Evolutionary conservation across 2,329 filamentous ascomycete genomes (phyloP), one percentile per base, ranked within the genome.

Genomic region (Scedosporium minutisporum): DNA sequence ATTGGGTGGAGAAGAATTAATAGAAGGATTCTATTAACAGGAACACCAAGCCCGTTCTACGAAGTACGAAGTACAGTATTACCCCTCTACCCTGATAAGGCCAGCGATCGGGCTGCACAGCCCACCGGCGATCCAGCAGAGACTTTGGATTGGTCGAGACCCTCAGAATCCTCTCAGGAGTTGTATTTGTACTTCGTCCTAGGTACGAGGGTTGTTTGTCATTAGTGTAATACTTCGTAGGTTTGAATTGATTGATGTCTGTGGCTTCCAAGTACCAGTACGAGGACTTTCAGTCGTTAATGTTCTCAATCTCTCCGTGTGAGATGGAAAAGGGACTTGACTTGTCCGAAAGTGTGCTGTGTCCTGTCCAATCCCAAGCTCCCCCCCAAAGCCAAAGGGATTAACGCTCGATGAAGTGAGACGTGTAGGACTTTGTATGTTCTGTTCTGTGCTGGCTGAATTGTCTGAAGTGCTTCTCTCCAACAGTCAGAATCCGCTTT

Each of bases 91-190:
- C 21, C 21, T 46, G 48, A 38, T 46, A 48, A 51, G 60, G 29
- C 29, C 29, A 33, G 29, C 48, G 48, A 61, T 61, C 48, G 48
- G 29, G 48, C 27, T 61, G 60, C 60, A 61, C 60, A 61, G 60
- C 60, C 60, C 55, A 41, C 55, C 55, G 33, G 16, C 21, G 55
- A 41, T 58, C 55, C 55, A 58, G 16, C 27, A n/a, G 14, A 10
- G 55, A 38, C 51, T 9, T 55, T 55, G 21, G n/a, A 55, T 55
- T 55, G 51, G 51, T 29, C 23, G 21, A 25, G 18, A 55, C 23
- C 44, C 51, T 55, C 51, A 25, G 18, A 23, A 55, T 27, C 51
- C 21, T 23, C 10, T 29, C 51, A 55, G 18, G 5, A 48, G 21
- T 48, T 48, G 44, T 48, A 21, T 21, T 10, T 48, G 44, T 48